Evolutionary conservation across 495 filamentous ascomycete genomes (phyloP).

Genomic region (Penicillium coffeae): DNA sequence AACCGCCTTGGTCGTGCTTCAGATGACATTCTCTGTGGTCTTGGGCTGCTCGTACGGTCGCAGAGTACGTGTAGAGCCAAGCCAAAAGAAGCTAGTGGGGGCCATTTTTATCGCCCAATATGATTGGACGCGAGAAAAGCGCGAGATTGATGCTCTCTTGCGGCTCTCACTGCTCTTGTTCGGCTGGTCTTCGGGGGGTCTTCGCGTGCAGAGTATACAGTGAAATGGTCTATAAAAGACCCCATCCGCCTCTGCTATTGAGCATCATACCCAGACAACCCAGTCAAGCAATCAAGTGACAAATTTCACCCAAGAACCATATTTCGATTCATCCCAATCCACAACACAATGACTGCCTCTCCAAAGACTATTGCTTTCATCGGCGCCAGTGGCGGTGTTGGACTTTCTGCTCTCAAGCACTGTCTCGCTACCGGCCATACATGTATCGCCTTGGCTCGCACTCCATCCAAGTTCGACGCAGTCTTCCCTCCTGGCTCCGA

Average conservation of each 20-base stretch:
- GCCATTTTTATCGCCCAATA: no score
- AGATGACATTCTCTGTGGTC: no score
- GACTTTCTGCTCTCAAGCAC: constrained; percentile 43
- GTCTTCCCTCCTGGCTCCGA: constrained; percentile 31
- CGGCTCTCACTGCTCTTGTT: neutral
- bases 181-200: neutral
- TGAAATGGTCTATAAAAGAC: neutral
- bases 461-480: constrained; percentile 55
- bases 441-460: constrained; percentile 53
- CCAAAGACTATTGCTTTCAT: constrained; percentile 42
- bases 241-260: neutral
- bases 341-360: constrained; percentile 11
- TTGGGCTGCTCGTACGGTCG: no score
- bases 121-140: constrained; percentile 12
- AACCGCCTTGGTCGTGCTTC: no score
- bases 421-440: constrained; percentile 49
- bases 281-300: neutral
- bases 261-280: neutral
- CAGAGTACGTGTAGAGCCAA: no score
- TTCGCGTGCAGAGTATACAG: neutral
- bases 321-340: no score
- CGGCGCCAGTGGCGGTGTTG: constrained; percentile 50
- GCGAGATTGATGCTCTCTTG: constrained; percentile 5
- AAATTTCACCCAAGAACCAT: no score
- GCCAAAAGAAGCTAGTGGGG: no score